These are phyloP conservation scores for Metroxylon sagu DNA, from an alignment of 176 grass and related monocot genomes.

Conservation along the genomic window DNA sequence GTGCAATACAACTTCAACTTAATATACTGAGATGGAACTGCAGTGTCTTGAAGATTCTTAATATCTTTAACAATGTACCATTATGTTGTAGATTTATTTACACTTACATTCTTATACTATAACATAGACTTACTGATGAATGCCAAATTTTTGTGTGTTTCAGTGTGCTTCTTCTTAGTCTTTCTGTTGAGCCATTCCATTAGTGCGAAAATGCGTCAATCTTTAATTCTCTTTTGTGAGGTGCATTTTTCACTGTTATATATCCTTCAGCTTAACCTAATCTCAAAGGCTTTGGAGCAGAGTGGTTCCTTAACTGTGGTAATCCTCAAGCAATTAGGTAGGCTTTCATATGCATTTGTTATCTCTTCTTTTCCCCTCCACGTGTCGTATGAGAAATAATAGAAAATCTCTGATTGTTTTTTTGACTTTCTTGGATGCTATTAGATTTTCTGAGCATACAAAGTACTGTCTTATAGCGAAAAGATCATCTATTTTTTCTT, in stretches of 20 bases:
- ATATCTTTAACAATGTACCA: no score
- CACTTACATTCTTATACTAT: not conserved
- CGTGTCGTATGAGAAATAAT: no score
- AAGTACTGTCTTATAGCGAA: no score
- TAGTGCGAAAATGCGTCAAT: slow-evolving; percentile 53
- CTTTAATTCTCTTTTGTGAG: slow-evolving; percentile 87
- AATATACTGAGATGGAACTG: no score
- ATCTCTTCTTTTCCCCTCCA: not conserved
- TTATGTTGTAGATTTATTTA: no score
- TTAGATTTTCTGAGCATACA: no score
- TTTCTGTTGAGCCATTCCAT: slow-evolving; percentile 91
- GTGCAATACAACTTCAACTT: no score
- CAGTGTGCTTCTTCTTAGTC: slow-evolving; percentile 96
- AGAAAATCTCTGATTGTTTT: no score
- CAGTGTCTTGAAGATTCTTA: no score
- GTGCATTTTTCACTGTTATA: slow-evolving; percentile 83
- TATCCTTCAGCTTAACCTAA: slow-evolving; percentile 90
- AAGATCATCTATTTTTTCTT: no score
- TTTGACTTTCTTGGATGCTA: no score
- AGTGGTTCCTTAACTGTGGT: slow-evolving; percentile 58
- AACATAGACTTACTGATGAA: slow-evolving; percentile 5
- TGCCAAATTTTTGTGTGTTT: slow-evolving; percentile 3
- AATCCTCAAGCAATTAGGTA: slow-evolving; percentile 90
- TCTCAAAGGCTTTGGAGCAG: slow-evolving; percentile 60
- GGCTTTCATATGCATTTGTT: slow-evolving; percentile 24